Conservation (phyloP, 352 stramenopile genomes). For the Phytophthora crassamura region DNA sequence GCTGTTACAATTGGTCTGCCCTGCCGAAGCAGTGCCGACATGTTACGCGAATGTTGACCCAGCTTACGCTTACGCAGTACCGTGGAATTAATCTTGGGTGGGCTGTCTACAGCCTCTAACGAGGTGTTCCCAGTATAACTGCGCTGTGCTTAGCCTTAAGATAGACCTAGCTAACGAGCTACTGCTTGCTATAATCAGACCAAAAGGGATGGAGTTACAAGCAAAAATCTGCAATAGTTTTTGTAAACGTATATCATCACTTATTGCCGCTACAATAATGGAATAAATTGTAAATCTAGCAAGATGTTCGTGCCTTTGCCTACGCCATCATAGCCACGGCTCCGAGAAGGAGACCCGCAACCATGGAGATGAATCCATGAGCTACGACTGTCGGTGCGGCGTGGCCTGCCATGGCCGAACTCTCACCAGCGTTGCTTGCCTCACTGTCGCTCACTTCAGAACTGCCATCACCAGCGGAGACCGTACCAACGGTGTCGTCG, state of each 20-base stretch:
- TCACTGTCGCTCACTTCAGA: conserved; percentile 30
- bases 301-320: not conserved
- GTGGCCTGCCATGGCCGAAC: conserved; percentile 17
- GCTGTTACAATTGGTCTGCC: too few species aligned
- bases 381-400: not conserved
- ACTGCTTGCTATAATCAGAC: too few species aligned
- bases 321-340: conserved; percentile 20
- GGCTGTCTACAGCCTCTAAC: too few species aligned
- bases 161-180: too few species aligned
- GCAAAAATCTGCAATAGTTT: too few species aligned
- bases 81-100: too few species aligned
- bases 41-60: too few species aligned
- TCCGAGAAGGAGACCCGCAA: conserved; percentile 11
- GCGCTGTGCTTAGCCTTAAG: too few species aligned
- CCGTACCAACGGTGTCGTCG: conserved; percentile 22
- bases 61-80: too few species aligned
- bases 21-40: too few species aligned
- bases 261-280: not conserved
- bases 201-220: too few species aligned
- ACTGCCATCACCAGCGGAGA: conserved; percentile 30
- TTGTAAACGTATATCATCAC: conserved; percentile 12
- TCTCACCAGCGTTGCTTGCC: conserved; percentile 22
- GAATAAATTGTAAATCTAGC: conserved; percentile 30
- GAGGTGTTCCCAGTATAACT: too few species aligned
- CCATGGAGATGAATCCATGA: not conserved